Evolutionary conservation across 2,329 filamentous ascomycete species (phyloP).

Genomic region (Tolypocladium guangdongense): DNA sequence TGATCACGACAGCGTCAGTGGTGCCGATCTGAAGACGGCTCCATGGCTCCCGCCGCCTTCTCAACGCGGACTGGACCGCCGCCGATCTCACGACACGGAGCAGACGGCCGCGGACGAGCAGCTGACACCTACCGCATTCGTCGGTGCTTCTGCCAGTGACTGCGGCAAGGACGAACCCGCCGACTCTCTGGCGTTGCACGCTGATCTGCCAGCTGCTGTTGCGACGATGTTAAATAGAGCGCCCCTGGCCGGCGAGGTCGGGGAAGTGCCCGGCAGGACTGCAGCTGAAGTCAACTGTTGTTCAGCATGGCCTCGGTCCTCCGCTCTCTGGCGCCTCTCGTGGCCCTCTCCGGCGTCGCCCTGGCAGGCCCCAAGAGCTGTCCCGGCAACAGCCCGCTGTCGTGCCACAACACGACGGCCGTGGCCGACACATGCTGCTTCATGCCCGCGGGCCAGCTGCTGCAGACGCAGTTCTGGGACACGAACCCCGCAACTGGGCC

Average conservation of each 20-base stretch:
- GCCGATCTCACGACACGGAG: not conserved
- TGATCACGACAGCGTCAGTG: not conserved
- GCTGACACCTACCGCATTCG: not conserved
- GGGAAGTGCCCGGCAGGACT: not conserved
- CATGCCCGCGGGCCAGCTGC: slow-evolving; percentile 56
- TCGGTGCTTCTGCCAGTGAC: not conserved
- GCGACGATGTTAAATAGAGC: not conserved
- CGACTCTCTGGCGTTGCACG: not conserved
- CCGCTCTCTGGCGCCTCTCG: slow-evolving; percentile 5
- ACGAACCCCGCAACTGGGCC: slow-evolving; percentile 53
- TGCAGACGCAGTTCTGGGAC: slow-evolving; percentile 74
- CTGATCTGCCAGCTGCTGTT: not conserved
- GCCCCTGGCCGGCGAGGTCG: not conserved
- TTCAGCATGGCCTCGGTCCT: slow-evolving; percentile 5
- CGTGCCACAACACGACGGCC: slow-evolving; percentile 51
- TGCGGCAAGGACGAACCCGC: not conserved
- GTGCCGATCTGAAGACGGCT: not conserved
- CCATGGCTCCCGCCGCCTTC: not conserved
- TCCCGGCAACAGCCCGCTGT: slow-evolving; percentile 32
- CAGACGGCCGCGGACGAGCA: not conserved
- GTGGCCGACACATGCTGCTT: slow-evolving; percentile 61
- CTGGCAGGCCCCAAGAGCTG: slow-evolving; percentile 10
- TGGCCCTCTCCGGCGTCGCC: slow-evolving; percentile 7
- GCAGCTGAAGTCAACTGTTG: not conserved
- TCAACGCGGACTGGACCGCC: not conserved